Conservation (phyloP, 2,329 filamentous ascomycete species). For the Chaetomiaceae sp. region DNA sequence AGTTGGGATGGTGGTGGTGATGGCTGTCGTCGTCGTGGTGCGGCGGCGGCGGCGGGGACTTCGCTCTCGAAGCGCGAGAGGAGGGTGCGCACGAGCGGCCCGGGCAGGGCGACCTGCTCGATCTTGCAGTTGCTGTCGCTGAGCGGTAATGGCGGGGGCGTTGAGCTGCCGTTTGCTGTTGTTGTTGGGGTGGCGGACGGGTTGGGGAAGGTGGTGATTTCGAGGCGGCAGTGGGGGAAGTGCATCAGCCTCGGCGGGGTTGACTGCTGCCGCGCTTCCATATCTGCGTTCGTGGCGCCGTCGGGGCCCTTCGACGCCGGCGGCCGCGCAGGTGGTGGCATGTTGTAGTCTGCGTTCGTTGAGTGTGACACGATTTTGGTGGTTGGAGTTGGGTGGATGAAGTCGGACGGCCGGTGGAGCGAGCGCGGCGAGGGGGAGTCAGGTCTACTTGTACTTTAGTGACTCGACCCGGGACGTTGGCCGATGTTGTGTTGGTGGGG, state of each 20-base stretch:
- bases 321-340: background rate
- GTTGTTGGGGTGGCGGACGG: background rate
- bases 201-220: conserved; percentile 8
- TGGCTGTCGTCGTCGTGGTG: background rate
- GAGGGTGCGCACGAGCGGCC: conserved; percentile 15
- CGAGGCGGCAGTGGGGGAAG: conserved; percentile 19
- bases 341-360: background rate
- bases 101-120: conserved; percentile 18
- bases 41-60: background rate
- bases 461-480: no score
- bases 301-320: conserved; percentile 2
- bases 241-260: conserved; percentile 14
- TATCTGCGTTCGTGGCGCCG: background rate
- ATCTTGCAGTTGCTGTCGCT: conserved; percentile 4
- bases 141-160: no score
- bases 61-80: conserved; percentile 10
- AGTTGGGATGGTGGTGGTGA: background rate
- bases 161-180: background rate
- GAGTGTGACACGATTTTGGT: no score
- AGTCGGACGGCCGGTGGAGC: no score
- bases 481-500: no score
- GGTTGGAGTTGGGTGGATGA: background rate
- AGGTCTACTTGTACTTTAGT: no score
- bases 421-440: no score
- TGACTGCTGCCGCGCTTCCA: background rate